Conservation (phyloP, 2,329 filamentous ascomycete genomes). For the Aspergillus texensis region DNA sequence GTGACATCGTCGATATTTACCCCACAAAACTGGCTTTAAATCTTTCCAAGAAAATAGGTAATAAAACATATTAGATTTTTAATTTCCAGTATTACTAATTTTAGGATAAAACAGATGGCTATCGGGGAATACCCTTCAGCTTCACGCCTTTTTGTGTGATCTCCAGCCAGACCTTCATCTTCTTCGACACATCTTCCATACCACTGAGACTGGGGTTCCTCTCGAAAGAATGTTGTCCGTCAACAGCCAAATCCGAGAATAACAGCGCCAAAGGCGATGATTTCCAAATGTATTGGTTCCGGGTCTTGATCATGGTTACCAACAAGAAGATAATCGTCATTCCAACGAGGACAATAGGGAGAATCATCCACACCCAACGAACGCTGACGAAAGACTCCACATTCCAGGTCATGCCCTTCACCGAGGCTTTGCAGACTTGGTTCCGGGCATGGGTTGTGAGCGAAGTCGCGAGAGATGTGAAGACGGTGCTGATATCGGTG, state of each 20-base stretch:
- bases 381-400: conserved; percentile 25
- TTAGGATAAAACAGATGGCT: not conserved
- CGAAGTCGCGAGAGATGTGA: conserved; percentile 20
- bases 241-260: conserved; percentile 24
- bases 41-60: not conserved
- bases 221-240: conserved; percentile 15
- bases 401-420: conserved; percentile 23
- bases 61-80: not conserved
- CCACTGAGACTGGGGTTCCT: conserved; percentile 21
- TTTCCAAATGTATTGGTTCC: conserved; percentile 31
- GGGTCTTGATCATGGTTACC: conserved; percentile 44
- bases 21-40: not conserved
- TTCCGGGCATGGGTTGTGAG: conserved; percentile 26
- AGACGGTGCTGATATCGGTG: conserved; percentile 22
- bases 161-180: conserved; percentile 27
- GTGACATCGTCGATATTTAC: not conserved
- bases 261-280: conserved; percentile 27
- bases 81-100: not conserved
- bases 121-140: conserved; percentile 15
- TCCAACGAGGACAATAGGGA: conserved; percentile 22
- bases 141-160: conserved; percentile 20
- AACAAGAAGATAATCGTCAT: conserved; percentile 54
- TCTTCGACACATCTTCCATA: conserved; percentile 26
- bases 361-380: conserved; percentile 27
- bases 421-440: conserved; percentile 17